These are phyloP conservation scores for Begonia masoniana DNA, from an alignment of 306 rosid species.

Conservation along the genomic window DNA sequence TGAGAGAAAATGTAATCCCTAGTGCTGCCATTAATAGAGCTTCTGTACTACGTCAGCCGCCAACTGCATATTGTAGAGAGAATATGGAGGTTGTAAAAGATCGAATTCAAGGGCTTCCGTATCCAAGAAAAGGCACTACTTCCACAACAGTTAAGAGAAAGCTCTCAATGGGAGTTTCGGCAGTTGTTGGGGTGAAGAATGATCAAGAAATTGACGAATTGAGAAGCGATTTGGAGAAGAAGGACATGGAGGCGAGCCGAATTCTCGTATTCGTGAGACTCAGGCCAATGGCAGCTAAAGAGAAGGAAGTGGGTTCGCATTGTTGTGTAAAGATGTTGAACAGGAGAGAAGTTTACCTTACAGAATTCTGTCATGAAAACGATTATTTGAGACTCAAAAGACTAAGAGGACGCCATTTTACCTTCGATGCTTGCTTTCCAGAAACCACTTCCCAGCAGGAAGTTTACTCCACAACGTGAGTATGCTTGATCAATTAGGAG, in stretches of 20 bases:
- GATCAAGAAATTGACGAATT: constrained; percentile 24
- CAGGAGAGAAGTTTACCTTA: constrained; percentile 64
- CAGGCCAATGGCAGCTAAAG: constrained; percentile 82
- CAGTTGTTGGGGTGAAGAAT: constrained; percentile 12
- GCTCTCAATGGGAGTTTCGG: constrained; percentile 36
- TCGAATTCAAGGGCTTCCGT: constrained; percentile 53
- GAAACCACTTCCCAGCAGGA: constrained; percentile 62
- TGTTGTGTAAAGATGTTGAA: constrained; percentile 64
- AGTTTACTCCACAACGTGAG: constrained; percentile 86
- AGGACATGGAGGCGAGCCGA: constrained; percentile 26
- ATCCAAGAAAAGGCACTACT: constrained; percentile 25
- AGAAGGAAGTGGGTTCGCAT: constrained; percentile 56
- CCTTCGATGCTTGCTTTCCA: constrained; percentile 72
- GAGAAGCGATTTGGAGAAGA: constrained; percentile 20
- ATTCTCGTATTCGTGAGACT: constrained; percentile 84
- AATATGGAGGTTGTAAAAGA: constrained; percentile 32
- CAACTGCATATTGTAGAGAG: constrained; percentile 43
- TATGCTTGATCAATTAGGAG: background rate
- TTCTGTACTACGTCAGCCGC: constrained; percentile 47
- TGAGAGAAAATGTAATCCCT: constrained; percentile 63
- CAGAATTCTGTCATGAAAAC: constrained; percentile 67
- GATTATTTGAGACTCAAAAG: constrained; percentile 82
- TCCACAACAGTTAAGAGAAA: constrained; percentile 45
- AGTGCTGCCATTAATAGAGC: constrained; percentile 49
- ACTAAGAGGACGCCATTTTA: constrained; percentile 67